Conservation (phyloP, 305 asterid genomes). For the Plantago rigida region DNA sequence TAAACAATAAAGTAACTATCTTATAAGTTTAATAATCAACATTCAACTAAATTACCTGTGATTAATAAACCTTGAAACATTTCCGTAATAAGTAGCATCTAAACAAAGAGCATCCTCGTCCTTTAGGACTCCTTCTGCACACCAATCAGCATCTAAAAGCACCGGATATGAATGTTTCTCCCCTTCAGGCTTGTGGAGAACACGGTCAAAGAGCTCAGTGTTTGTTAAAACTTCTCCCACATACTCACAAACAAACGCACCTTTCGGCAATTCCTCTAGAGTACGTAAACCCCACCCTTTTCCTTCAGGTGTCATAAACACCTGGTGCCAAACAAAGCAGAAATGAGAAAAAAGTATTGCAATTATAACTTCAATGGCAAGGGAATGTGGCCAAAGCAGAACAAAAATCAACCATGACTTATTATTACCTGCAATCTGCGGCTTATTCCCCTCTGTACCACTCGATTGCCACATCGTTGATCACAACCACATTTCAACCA, state of each 20-base stretch:
- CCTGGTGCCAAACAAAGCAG: constrained; percentile 37
- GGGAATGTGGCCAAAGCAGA: constrained; percentile 3
- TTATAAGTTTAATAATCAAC: constrained; percentile 13
- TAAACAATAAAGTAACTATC: constrained; percentile 5
- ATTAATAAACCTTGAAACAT: constrained; percentile 84
- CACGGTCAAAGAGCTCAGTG: constrained; percentile 72
- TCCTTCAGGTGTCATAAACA: constrained; percentile 68
- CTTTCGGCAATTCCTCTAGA: constrained; percentile 81
- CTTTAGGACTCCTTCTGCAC: constrained; percentile 63
- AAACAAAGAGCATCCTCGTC: constrained; percentile 95
- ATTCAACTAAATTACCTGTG: constrained; percentile 49
- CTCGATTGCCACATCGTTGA: constrained; percentile 79
- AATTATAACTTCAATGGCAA: no score
- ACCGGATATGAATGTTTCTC: constrained; percentile 79
- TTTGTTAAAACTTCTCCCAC: constrained; percentile 91
- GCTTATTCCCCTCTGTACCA: constrained; percentile 81
- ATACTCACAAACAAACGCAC: constrained; percentile 89
- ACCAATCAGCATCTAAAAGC: constrained; percentile 97
- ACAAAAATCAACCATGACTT: constrained; percentile 12
- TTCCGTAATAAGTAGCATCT: constrained; percentile 85
- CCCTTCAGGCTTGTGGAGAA: constrained; percentile 43
- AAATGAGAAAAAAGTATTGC: background rate
- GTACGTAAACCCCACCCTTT: constrained; percentile 98
- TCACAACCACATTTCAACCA: constrained; percentile 91
- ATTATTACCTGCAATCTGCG: constrained; percentile 56